Evolutionary conservation across 1,284 basidiomycete genomes (phyloP).

Genomic region (Wallemia mellicola): DNA sequence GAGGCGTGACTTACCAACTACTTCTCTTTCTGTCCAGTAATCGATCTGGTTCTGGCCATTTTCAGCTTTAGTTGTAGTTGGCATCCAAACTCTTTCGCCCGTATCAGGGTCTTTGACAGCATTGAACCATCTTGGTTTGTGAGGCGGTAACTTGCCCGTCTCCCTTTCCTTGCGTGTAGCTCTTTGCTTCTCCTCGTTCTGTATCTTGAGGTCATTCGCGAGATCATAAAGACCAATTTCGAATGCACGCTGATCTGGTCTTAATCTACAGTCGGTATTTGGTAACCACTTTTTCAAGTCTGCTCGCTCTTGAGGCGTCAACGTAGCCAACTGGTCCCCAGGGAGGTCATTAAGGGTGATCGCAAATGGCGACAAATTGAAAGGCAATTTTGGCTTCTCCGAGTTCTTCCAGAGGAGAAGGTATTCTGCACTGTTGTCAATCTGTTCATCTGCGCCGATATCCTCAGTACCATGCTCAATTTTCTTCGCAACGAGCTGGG

Average conservation of each 20-base stretch:
- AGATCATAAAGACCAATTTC: constrained; percentile 69
- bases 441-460: constrained; percentile 35
- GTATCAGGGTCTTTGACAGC: constrained; percentile 51
- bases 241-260: constrained; percentile 85
- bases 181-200: constrained; percentile 69
- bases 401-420: constrained; percentile 63
- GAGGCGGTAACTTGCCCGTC: constrained; percentile 35
- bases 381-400: constrained; percentile 48
- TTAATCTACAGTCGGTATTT: constrained; percentile 73
- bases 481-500: constrained; percentile 61
- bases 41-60: constrained; percentile 23
- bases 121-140: constrained; percentile 55
- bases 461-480: constrained; percentile 31
- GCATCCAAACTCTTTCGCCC: constrained; percentile 56
- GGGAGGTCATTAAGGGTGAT: constrained; percentile 66
- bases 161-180: constrained; percentile 45
- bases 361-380: constrained; percentile 85
- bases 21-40: constrained; percentile 56
- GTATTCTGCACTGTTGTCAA: constrained; percentile 13
- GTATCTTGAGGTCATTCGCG: constrained; percentile 59
- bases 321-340: constrained; percentile 17
- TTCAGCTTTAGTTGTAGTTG: constrained; percentile 21
- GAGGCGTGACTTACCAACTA: constrained; percentile 23
- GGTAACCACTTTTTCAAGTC: constrained; percentile 38
- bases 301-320: constrained; percentile 6